Percentiles rank a stretch among this genome's conserved stretches.
phyloP scores from a whole-genome alignment of 2,329 filamentous ascomycete genomes.

The Penicillium palitans region DNA sequence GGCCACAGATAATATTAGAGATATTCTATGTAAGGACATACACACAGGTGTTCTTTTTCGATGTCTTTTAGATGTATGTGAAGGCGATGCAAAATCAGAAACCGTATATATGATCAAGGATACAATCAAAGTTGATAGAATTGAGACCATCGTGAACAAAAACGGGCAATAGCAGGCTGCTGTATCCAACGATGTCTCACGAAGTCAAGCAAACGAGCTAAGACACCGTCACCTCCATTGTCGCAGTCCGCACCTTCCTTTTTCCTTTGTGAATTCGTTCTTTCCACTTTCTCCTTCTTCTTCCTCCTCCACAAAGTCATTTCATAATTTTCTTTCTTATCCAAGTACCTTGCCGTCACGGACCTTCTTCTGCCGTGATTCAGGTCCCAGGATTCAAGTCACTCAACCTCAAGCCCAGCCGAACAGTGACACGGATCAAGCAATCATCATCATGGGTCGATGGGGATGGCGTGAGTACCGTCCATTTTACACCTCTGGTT shows the following conservation, averaged over 20 bases:
- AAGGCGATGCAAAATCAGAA: neutral
- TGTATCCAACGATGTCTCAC: neutral
- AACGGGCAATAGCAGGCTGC: neutral
- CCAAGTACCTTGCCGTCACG: neutral
- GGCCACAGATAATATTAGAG: neutral
- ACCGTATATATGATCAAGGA: neutral
- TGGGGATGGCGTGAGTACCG: slow-evolving; percentile 5
- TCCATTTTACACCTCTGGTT: neutral
- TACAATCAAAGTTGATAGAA: neutral
- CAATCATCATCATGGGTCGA: neutral
- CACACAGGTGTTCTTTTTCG: neutral
- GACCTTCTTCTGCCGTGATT: neutral
- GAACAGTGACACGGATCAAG: neutral
- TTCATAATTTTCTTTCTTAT: neutral
- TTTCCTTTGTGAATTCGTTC: neutral
- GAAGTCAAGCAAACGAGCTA: neutral
- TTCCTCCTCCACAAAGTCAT: neutral
- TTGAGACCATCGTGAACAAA: neutral
- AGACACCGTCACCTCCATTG: neutral
- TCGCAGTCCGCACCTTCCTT: neutral
- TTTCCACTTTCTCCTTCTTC: neutral
- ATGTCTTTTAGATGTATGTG: neutral
- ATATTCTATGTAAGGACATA: neutral
- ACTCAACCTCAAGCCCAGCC: neutral
- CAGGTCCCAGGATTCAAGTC: neutral